Base-by-base conservation (phyloP, 306 rosid genomes). In the Parietaria judaica region DNA sequence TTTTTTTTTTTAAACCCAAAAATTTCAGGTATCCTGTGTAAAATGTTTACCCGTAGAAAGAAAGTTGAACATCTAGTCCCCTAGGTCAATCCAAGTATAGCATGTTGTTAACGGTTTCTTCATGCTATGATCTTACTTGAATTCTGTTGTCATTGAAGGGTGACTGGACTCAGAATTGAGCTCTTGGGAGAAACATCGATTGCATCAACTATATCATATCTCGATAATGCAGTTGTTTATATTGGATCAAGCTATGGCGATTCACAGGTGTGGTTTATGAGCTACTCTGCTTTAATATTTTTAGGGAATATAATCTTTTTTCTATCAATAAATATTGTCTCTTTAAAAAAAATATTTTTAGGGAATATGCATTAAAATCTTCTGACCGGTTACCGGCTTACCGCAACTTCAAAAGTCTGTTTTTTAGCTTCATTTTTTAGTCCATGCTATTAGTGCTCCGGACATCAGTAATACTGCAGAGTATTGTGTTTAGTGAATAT, bases 211-310 rank as follows among this genome's bases (percentile, higher is more conserved):
- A 81, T 94, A 60, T 89, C 99, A 51, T 94, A 88, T 78, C 95
- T 94, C 39, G 99, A 94, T 70, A 88, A 88, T 73, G 99, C 94
- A 59, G 77, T 86, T 68, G 97, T 94, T 67, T 94, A 56, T 73
- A 73, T 88, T 66, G 99, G 99, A 46, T 94, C 99, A 64, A 94
- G 95, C 74, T 89, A 76, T 65, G 99, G 97, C 63, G 99, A 94
- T 72, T 94, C 99, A 53, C 99, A 94, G 97, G 99, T 88, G 46
- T 58, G 9, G 35, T 49, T 16, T 58, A 12, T 14, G 63, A 45
- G n/a, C 62, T 46, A 37, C 50, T 39, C 45, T 55, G 0, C 39
- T 43, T 34, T 71, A 15, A 36, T 54, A 64, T 10, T 14, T 66
- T 14, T 66, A 3, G 23, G 31, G 31, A 23, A 23, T 23, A 23